Evolutionary conservation across 345 rosid species (phyloP).

Genomic region (Noccaea bulbosa): DNA sequence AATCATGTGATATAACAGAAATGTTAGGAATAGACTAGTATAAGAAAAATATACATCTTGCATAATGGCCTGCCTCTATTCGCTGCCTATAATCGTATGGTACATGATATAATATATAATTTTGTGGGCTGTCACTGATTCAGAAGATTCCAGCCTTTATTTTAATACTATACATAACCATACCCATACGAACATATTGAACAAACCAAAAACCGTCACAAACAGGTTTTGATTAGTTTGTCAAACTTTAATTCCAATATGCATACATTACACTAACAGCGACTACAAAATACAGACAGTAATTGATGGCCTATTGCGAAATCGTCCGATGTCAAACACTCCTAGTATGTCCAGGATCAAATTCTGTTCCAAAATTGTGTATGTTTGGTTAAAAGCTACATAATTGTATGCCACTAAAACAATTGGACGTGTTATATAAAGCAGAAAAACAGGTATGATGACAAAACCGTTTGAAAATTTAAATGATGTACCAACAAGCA

Average conservation of each 20-base stretch:
- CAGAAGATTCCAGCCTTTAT: not conserved
- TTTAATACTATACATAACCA: not conserved
- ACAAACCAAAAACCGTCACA: not conserved
- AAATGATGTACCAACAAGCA: conserved; percentile 2
- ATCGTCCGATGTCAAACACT: too few relatives aligned
- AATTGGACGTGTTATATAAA: too few relatives aligned
- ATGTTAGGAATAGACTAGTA: not conserved
- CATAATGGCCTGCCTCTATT: conserved; percentile 27
- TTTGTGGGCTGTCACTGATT: conserved; percentile 25
- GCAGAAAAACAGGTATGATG: not conserved
- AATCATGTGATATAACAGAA: conserved; percentile 7
- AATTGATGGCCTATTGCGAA: too few relatives aligned
- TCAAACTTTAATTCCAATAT: not conserved
- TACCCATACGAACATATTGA: not conserved
- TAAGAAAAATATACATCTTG: not conserved
- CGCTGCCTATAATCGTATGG: not conserved
- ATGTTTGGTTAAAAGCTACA: not conserved
- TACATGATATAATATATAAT: not conserved
- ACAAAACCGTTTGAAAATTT: not conserved
- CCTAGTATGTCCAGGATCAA: too few relatives aligned
- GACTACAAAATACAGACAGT: not conserved
- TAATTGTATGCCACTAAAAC: too few relatives aligned
- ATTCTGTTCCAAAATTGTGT: too few relatives aligned
- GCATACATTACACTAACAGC: not conserved
- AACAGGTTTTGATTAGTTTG: not conserved